These are phyloP conservation scores for Casaregolazyma lundiana DNA, from an alignment of 1,139 yeast species.

Conservation along the genomic window DNA sequence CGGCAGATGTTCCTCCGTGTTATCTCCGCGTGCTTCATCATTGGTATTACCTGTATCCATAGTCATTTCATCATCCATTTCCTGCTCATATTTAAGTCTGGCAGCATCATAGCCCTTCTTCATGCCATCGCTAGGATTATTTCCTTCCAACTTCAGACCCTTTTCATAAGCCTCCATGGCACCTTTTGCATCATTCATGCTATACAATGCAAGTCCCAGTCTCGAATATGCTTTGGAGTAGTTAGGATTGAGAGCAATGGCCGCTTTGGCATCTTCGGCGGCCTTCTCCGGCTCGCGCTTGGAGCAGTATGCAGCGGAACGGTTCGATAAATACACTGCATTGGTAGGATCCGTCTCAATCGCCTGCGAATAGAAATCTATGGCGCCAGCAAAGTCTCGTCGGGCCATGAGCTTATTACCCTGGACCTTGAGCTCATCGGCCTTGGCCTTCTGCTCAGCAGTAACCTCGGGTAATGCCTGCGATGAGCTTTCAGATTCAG, in stretches of 20 bases:
- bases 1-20: not conserved
- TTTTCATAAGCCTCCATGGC: conserved; percentile 85
- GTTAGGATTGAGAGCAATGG: conserved; percentile 69
- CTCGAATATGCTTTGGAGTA: conserved; percentile 95
- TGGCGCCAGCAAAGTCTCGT: conserved; percentile 64
- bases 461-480: conserved; percentile 33
- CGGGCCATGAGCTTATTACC: conserved; percentile 93
- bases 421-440: conserved; percentile 77
- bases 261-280: conserved; percentile 73
- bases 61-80: not conserved
- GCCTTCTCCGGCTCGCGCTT: conserved; percentile 71
- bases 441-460: conserved; percentile 57
- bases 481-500: conserved; percentile 11
- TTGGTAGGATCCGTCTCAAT: conserved; percentile 64
- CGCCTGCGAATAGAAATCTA: conserved; percentile 78
- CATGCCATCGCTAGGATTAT: conserved; percentile 82
- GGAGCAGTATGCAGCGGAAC: conserved; percentile 96
- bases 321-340: conserved; percentile 82
- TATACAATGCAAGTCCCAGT: conserved; percentile 87
- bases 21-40: not conserved
- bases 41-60: not conserved
- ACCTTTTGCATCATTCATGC: conserved; percentile 82
- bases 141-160: conserved; percentile 87
- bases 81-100: conserved; percentile 34
- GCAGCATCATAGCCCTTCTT: conserved; percentile 91